These are phyloP conservation scores for Xylaria sp. DNA, from an alignment of 2,329 filamentous ascomycete genomes.

Conservation along the genomic window DNA sequence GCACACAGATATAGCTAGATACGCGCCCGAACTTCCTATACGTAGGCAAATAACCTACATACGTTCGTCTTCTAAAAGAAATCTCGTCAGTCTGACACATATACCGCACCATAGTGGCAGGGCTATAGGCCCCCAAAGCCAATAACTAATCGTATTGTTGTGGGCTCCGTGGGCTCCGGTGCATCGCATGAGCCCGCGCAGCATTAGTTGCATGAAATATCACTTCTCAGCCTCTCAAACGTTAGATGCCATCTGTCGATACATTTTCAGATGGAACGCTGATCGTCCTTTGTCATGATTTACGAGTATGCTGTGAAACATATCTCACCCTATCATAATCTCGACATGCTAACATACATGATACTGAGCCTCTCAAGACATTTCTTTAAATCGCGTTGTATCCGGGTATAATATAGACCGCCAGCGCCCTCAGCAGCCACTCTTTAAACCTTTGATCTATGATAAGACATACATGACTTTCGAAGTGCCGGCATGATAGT, in stretches of 20 bases:
- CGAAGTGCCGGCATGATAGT: background rate
- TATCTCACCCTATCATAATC: background rate
- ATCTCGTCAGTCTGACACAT: constrained; percentile 26
- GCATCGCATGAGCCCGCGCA: constrained; percentile 20
- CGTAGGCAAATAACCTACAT: background rate
- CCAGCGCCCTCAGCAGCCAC: background rate
- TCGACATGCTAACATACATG: background rate
- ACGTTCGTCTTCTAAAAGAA: background rate
- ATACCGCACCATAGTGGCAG: constrained; percentile 17
- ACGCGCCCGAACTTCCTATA: background rate
- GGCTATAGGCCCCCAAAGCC: constrained; percentile 8
- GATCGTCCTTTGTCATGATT: background rate
- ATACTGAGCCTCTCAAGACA: background rate
- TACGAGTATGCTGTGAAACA: background rate
- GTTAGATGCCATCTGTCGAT: constrained; percentile 12
- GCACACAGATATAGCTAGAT: constrained; percentile 1
- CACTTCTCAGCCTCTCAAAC: constrained; percentile 27
- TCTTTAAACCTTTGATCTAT: background rate
- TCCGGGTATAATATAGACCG: background rate
- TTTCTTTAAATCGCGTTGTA: background rate
- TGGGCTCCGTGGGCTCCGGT: constrained; percentile 4
- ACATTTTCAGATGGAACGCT: background rate
- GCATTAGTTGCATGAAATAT: constrained; percentile 22
- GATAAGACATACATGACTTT: constrained; percentile 1
- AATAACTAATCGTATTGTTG: constrained; percentile 7